These are phyloP conservation scores for Colletotrichum aenigma DNA, from an alignment of 2,329 filamentous ascomycete species.

Conservation along the genomic window DNA sequence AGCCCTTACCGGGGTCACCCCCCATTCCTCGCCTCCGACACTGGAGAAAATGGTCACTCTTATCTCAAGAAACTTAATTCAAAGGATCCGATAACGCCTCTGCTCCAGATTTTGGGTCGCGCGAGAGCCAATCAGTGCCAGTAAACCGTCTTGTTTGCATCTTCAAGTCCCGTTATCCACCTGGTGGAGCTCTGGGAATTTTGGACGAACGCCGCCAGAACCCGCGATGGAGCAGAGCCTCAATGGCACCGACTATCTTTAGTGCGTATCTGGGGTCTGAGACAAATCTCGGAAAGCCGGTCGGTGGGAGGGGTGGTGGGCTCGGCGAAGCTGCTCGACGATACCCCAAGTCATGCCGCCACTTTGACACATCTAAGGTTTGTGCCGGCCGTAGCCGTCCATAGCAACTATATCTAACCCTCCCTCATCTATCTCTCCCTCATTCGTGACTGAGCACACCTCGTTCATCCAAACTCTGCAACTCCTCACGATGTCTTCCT, in stretches of 20 bases:
- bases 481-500: constrained; percentile 1
- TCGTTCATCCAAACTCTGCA: not conserved
- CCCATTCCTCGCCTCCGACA: not conserved
- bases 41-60: not conserved
- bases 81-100: not conserved
- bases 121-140: not conserved
- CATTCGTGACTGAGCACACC: not conserved
- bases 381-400: constrained; percentile 18
- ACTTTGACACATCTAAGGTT: not conserved
- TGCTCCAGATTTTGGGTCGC: not conserved
- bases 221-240: not conserved
- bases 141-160: not conserved
- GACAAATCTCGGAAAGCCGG: constrained; percentile 1
- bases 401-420: constrained; percentile 5
- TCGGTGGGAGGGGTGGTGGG: not conserved
- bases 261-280: not conserved
- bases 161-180: not conserved
- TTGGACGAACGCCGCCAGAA: not conserved
- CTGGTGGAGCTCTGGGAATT: not conserved
- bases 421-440: not conserved
- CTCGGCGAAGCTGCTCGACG: constrained; percentile 1
- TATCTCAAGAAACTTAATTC: constrained; percentile 13
- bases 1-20: not conserved
- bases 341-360: not conserved
- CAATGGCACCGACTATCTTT: not conserved